Evolutionary conservation across 192 early-diverging fungal genomes (phyloP), one percentile per base, ranked within the genome.

Genomic region (Paraglomus occultum): DNA sequence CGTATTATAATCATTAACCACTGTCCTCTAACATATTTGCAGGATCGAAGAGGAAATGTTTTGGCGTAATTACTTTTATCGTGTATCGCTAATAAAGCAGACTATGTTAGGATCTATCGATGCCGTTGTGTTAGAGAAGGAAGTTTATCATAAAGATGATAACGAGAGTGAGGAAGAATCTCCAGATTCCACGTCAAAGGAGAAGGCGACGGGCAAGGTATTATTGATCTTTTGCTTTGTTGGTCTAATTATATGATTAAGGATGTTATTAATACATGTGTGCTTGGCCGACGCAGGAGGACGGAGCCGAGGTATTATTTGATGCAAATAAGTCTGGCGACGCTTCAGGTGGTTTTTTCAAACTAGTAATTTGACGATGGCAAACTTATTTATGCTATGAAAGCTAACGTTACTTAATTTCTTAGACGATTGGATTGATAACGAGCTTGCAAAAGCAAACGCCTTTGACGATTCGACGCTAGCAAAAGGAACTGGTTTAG

Each of bases 41-140:
- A 84, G 79, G 57, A 79, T 91, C 4, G 78, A 83, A 23, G 89
- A 91, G 44, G 73, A 74, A 8, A 72, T 60, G 18, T 91, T 91
- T 71, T 91, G 88, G 88, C 73, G 76, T 39, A 87, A 86, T 45
- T 91, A 89, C 64, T 91, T 91, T 73, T 91, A 88, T 73, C 79
- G 87, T 14, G 81, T 91, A 2, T 80, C 79, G 43, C 67, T 83
- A 14, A 66, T 84, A 23, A 86, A 86, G 46, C 81, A 86, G 45
- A 68, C 80, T 8, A 73, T 82, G 2, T 63, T 86, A n/a, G 70
- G 75, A 7, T 63, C 58, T 44, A 61, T 71, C 43, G 70, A 71
- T 43, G 12, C n/a, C 44, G 9, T 65, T n/a, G 62, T 72, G 43
- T 52, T 71, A 61, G 67, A 67, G 8, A 53, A 50, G 20, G 42